Evolutionary conservation across 805 yeast genomes (phyloP).

Genomic region (Yamadazyma sp.): DNA sequence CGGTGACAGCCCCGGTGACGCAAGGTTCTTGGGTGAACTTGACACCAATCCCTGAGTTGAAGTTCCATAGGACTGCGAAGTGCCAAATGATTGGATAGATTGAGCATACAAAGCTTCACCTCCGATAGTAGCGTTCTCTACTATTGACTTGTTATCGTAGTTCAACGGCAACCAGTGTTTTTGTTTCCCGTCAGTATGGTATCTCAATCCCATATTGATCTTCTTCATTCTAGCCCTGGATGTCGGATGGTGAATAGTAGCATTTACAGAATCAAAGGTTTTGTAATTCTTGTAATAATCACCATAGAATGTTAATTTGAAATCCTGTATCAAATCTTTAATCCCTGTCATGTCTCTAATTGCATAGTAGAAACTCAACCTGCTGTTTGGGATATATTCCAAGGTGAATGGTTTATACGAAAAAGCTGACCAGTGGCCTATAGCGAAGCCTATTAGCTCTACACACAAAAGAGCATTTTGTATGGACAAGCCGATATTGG

Average conservation of each 20-base stretch:
- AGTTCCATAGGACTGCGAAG: conserved; percentile 22
- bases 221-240: conserved; percentile 63
- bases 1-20: conserved; percentile 19
- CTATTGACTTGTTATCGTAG: conserved; percentile 13
- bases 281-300: conserved; percentile 71
- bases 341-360: conserved; percentile 72
- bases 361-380: conserved; percentile 63
- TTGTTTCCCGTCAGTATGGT: conserved; percentile 71
- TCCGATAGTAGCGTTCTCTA: conserved; percentile 15
- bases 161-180: conserved; percentile 71
- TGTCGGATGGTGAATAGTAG: conserved; percentile 66
- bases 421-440: conserved; percentile 87
- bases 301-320: conserved; percentile 67
- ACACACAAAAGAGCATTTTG: conserved; percentile 79
- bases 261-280: conserved; percentile 79
- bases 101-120: conserved; percentile 14
- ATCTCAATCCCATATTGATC: conserved; percentile 80
- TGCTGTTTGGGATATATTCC: conserved; percentile 60
- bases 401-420: conserved; percentile 71
- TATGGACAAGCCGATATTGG: conserved; percentile 54
- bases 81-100: conserved; percentile 29
- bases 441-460: conserved; percentile 82
- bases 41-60: conserved; percentile 30
- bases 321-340: conserved; percentile 79
- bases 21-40: conserved; percentile 24